Evolutionary conservation across 2,329 filamentous ascomycete genomes (phyloP).

Genomic region (Canariomyces notabilis): DNA sequence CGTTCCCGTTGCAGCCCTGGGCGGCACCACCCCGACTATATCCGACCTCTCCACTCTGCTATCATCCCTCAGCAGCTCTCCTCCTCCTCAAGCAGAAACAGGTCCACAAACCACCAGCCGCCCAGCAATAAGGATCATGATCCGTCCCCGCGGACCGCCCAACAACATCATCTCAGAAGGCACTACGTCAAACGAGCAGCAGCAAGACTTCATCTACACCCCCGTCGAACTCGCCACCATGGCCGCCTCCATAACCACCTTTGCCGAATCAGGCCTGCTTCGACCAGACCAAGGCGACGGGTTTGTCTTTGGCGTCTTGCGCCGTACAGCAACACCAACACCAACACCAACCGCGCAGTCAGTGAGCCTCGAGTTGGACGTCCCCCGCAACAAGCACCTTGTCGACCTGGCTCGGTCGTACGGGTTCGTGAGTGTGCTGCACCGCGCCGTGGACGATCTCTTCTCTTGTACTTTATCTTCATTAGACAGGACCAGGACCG

Average conservation of each 20-base stretch:
- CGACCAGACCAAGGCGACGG: conserved; percentile 42
- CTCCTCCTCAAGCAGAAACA: no score
- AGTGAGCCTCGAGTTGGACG: conserved; percentile 35
- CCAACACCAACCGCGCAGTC: background rate
- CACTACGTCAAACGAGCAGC: no score
- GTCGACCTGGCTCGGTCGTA: conserved; percentile 39
- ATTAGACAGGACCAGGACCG: no score
- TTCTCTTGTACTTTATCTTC: no score
- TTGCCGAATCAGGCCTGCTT: conserved; percentile 37
- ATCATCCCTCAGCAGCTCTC: background rate
- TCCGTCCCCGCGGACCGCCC: conserved; percentile 44
- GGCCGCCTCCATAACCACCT: conserved; percentile 34
- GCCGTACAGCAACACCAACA: no score
- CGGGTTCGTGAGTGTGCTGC: conserved; percentile 48
- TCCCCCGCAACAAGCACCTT: conserved; percentile 36
- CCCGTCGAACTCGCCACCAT: conserved; percentile 40
- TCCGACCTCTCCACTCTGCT: conserved; percentile 34
- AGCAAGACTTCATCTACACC: conserved; percentile 46
- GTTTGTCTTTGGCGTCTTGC: conserved; percentile 52
- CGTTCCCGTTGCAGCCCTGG: conserved; percentile 26
- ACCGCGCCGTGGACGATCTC: conserved; percentile 52
- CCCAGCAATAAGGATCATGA: conserved; percentile 49
- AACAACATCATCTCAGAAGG: background rate
- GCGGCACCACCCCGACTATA: conserved; percentile 47
- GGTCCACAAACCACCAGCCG: conserved; percentile 15